Conservation (phyloP, 2,329 filamentous ascomycete species). For the Colletotrichum siamense region DNA sequence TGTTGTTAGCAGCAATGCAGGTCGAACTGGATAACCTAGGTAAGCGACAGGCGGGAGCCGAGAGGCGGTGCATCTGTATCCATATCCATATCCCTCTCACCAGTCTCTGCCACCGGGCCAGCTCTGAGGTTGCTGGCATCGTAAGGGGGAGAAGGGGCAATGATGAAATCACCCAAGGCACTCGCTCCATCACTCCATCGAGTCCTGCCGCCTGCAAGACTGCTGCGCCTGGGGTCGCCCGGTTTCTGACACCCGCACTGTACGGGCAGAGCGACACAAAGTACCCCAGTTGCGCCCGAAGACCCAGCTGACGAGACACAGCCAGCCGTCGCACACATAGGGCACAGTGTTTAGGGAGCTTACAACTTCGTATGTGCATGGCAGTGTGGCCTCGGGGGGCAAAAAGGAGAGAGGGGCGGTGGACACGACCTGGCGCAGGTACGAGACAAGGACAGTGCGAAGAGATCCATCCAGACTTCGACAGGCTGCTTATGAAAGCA, state of each 20-base stretch:
- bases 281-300: neutral
- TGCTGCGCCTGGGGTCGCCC: slow-evolving; percentile 3
- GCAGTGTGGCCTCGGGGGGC: neutral
- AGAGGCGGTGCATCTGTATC: neutral
- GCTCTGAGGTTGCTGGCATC: neutral
- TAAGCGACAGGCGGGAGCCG: neutral
- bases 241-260: slow-evolving; percentile 12
- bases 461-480: neutral
- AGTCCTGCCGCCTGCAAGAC: neutral
- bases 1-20: neutral
- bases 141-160: neutral
- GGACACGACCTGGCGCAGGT: slow-evolving; percentile 2
- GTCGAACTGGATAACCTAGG: neutral
- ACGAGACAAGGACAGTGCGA: slow-evolving; percentile 10
- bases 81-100: neutral
- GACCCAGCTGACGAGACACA: neutral
- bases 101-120: neutral
- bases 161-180: slow-evolving; percentile 23
- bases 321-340: neutral
- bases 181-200: neutral
- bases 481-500: slow-evolving; percentile 9
- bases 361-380: rapidly evolving
- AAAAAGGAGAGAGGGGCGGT: neutral
- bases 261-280: slow-evolving; percentile 14
- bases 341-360: neutral